Evolutionary conservation across 108 stramenopile species (phyloP).

Genomic region (Conticribra weissflogii): DNA sequence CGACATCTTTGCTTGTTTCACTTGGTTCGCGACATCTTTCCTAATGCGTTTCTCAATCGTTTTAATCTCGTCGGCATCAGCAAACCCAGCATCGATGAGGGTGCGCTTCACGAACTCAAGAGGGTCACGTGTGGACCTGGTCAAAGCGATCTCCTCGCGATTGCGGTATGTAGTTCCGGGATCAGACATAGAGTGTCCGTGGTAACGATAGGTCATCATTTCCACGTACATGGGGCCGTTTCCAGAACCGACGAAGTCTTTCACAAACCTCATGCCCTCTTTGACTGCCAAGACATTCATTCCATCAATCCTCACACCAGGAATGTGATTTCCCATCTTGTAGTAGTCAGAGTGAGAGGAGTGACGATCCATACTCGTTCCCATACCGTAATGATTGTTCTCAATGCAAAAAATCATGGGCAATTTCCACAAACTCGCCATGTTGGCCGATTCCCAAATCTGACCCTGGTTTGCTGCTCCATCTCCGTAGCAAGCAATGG

Average conservation of each 20-base stretch:
- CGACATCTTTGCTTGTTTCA: conserved; percentile 87
- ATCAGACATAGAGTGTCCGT: conserved; percentile 99
- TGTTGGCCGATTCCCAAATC: conserved; percentile 99
- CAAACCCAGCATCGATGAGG: conserved; percentile 87
- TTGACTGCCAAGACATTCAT: conserved; percentile 98
- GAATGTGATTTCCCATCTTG: conserved; percentile 99
- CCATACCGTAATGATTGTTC: conserved; percentile 99
- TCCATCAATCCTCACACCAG: conserved; percentile 96
- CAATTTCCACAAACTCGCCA: conserved; percentile 93
- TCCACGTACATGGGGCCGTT: conserved; percentile 99
- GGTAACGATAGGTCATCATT: conserved; percentile 99
- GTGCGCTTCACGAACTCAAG: conserved; percentile 97
- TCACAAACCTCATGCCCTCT: conserved; percentile 96
- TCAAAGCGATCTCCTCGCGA: conserved; percentile 98
- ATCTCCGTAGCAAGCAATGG: conserved; percentile 98
- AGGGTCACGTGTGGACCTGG: conserved; percentile 96
- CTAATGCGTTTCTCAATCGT: conserved; percentile 95
- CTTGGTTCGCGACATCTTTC: conserved; percentile 89
- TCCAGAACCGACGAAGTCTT: conserved; percentile 92
- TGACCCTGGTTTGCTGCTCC: conserved; percentile 99
- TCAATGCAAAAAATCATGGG: conserved; percentile 99
- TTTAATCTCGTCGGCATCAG: conserved; percentile 94
- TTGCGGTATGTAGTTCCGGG: conserved; percentile 99
- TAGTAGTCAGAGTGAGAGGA: conserved; percentile 96
- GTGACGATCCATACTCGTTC: conserved; percentile 97